Conservation (phyloP, 2,329 filamentous ascomycete genomes). For the Cytospora schulzeri region DNA sequence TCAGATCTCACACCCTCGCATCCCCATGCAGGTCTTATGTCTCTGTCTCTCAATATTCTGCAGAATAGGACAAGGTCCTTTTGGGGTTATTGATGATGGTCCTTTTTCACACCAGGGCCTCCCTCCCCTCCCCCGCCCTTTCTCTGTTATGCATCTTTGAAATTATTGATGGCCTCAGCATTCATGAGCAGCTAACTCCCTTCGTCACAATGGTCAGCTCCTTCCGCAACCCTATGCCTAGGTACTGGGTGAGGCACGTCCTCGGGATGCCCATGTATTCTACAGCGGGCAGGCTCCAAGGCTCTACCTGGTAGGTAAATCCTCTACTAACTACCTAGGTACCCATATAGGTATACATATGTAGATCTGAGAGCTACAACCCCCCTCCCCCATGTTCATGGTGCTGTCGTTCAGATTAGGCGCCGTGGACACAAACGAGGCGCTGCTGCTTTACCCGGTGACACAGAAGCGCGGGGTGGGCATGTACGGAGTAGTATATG, state of each 20-base stretch:
- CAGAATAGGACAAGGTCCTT: constrained; percentile 1
- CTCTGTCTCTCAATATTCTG: constrained; percentile 11
- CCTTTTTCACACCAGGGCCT: too few species aligned
- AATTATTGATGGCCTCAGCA: too few species aligned
- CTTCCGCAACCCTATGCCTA: not conserved
- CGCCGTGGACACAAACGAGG: not conserved
- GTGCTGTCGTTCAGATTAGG: not conserved
- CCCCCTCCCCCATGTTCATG: not conserved
- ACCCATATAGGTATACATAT: too few species aligned
- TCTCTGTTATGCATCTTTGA: too few species aligned
- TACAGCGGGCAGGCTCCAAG: not conserved
- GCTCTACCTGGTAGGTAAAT: too few species aligned
- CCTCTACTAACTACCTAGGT: not conserved
- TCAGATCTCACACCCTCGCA: constrained; percentile 1
- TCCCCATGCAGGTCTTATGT: constrained; percentile 19
- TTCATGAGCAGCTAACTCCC: not conserved
- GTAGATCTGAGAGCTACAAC: not conserved
- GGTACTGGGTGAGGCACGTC: not conserved
- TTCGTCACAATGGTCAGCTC: not conserved
- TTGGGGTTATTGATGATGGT: not conserved
- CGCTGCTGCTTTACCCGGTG: not conserved
- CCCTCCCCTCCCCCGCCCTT: not conserved
- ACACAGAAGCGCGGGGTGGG: not conserved
- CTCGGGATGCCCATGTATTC: too few species aligned
- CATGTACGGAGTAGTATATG: not conserved